Conservation (phyloP, 129 eudicot species). For the Rutidosis leptorrhynchoides region DNA sequence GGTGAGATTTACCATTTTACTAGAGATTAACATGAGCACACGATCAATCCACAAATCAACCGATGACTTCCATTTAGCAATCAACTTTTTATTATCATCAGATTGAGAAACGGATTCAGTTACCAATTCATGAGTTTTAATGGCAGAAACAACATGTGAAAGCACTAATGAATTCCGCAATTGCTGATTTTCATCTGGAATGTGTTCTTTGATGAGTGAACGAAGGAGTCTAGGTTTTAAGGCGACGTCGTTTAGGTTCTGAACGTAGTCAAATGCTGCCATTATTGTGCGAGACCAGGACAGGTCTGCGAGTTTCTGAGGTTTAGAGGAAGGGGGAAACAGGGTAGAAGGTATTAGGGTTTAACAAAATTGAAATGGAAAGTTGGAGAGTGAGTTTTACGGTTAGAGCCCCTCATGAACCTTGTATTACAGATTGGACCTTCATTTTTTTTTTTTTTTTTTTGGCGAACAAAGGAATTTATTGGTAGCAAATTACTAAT, state of each 20-base stretch:
- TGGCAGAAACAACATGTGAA: conserved; percentile 43
- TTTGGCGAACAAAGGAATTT: too few relatives aligned
- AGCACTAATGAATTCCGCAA: conserved; percentile 49
- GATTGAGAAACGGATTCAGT: conserved; percentile 43
- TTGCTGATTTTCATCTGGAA: conserved; percentile 70
- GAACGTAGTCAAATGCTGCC: conserved; percentile 51
- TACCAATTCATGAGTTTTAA: conserved; percentile 53
- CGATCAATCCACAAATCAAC: conserved; percentile 74
- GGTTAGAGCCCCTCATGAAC: background rate
- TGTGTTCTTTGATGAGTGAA: conserved; percentile 48
- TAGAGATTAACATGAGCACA: conserved; percentile 47
- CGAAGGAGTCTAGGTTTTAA: conserved; percentile 71
- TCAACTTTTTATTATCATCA: conserved; percentile 29
- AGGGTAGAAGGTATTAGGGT: conserved; percentile 1
- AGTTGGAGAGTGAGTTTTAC: background rate
- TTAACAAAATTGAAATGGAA: background rate
- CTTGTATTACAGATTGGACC: conserved; percentile 11
- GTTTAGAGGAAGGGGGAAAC: conserved; percentile 15
- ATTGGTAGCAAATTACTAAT: too few relatives aligned
- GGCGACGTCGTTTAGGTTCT: conserved; percentile 47
- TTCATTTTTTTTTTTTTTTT: background rate
- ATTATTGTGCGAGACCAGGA: conserved; percentile 23
- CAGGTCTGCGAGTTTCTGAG: conserved; percentile 4
- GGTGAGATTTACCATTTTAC: conserved; percentile 49
- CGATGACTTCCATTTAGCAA: conserved; percentile 59